Percentiles rank a stretch among this genome's conserved stretches.
These are phyloP conservation scores for Aspergillus quadrilineatus DNA, from an alignment of 2,329 filamentous ascomycete genomes.

Conservation along the genomic window DNA sequence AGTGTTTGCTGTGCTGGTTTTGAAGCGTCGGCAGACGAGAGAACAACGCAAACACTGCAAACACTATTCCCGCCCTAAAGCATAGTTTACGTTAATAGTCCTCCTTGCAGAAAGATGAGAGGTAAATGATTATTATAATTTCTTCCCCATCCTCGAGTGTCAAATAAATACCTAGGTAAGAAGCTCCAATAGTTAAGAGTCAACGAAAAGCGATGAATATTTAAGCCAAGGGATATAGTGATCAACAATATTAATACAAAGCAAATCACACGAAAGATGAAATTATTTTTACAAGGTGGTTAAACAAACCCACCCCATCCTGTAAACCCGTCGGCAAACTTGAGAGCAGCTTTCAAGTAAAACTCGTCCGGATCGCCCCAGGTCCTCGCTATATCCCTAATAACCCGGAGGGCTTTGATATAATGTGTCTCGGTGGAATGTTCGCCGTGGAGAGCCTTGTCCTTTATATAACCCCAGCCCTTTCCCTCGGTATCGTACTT, in stretches of 20 bases:
- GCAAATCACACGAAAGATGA: neutral
- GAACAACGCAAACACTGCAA: too few relatives aligned
- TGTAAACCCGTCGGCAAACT: conserved; percentile 56
- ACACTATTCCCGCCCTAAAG: too few relatives aligned
- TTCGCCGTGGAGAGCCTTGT: conserved; percentile 67
- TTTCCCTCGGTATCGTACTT: conserved; percentile 61
- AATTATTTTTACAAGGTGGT: neutral
- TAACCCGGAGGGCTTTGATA: conserved; percentile 74
- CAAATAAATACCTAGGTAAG: too few relatives aligned
- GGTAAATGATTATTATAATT: neutral
- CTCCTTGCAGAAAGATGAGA: neutral
- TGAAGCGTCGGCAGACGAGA: neutral
- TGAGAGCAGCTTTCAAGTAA: conserved; percentile 52
- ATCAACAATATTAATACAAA: neutral
- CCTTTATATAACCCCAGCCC: conserved; percentile 74
- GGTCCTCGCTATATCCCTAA: conserved; percentile 33
- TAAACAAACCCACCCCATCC: conserved; percentile 59
- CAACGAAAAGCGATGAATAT: too few relatives aligned
- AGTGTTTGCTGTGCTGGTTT: neutral
- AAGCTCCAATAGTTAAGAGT: too few relatives aligned
- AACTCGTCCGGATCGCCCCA: conserved; percentile 48
- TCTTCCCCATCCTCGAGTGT: too few relatives aligned
- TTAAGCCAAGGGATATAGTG: too few relatives aligned
- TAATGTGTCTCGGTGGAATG: conserved; percentile 76
- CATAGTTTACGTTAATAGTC: too few relatives aligned